phyloP scores from a whole-genome alignment of 2,329 filamentous ascomycete genomes.

The Leptoxyphium fumago region DNA sequence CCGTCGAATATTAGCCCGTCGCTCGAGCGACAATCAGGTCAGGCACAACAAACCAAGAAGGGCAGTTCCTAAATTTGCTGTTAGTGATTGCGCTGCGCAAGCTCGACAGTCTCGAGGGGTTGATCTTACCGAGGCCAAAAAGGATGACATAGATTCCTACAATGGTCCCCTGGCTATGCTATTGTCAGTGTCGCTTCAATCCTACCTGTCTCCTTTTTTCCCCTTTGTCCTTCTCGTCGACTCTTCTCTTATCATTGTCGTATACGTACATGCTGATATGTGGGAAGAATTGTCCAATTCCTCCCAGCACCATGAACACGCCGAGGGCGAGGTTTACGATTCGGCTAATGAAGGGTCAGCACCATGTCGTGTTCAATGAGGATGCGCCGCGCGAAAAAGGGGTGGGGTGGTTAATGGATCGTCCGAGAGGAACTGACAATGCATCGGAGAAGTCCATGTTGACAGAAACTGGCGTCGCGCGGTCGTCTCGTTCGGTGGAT shows the following conservation, averaged over 20 bases:
- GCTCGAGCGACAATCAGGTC: not conserved
- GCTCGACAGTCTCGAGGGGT: too few relatives aligned
- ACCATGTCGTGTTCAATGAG: not conserved
- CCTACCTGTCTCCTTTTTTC: not conserved
- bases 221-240: slow-evolving; percentile 14
- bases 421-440: slow-evolving; percentile 49
- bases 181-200: not conserved
- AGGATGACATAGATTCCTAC: slow-evolving; percentile 77
- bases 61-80: slow-evolving; percentile 41
- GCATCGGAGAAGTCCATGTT: slow-evolving; percentile 84
- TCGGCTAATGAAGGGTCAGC: slow-evolving; percentile 44
- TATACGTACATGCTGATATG: slow-evolving; percentile 35
- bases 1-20: not conserved
- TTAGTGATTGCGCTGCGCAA: too few relatives aligned
- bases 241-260: slow-evolving; percentile 18
- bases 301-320: slow-evolving; percentile 75
- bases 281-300: slow-evolving; percentile 56
- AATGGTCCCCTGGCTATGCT: slow-evolving; percentile 52
- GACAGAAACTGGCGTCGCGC: slow-evolving; percentile 4
- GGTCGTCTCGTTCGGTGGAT: too few relatives aligned
- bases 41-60: slow-evolving; percentile 25
- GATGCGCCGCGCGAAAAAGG: not conserved
- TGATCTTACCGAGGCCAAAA: slow-evolving; percentile 63
- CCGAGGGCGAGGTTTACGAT: slow-evolving; percentile 85
- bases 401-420: not conserved